These are phyloP conservation scores for Plasmodium yoelii DNA, from an alignment of 169 alveolate genomes.

Conservation along the genomic window DNA sequence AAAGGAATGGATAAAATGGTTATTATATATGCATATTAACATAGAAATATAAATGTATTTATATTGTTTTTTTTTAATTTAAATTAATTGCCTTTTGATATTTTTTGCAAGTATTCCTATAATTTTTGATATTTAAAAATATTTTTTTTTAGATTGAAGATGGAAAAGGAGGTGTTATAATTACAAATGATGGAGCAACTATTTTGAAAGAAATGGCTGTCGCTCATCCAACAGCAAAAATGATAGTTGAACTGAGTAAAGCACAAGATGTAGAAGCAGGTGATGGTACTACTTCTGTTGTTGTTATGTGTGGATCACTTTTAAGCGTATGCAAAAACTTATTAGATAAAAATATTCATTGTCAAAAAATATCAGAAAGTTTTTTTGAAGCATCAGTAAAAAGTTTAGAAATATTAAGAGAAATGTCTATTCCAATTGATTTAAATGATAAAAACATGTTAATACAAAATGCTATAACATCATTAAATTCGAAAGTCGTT, in stretches of 20 bases:
- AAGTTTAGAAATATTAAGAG: conserved; percentile 92
- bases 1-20: conserved; percentile 99
- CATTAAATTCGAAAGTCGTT: conserved; percentile 98
- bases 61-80: conserved; percentile 2
- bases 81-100: background rate
- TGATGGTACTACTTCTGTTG: conserved; percentile 99
- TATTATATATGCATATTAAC: background rate
- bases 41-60: background rate
- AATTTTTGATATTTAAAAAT: no score
- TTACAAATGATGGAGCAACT: conserved; percentile 99
- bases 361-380: conserved; percentile 97
- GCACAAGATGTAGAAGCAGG: conserved; percentile 99
- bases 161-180: conserved; percentile 97
- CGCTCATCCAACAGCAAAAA: conserved; percentile 98
- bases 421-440: conserved; percentile 94
- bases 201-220: conserved; percentile 96
- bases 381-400: conserved; percentile 92
- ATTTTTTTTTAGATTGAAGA: conserved; percentile 88
- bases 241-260: conserved; percentile 98
- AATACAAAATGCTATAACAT: conserved; percentile 95
- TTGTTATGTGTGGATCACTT: conserved; percentile 98
- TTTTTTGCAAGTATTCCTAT: background rate
- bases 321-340: conserved; percentile 95
- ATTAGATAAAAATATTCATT: conserved; percentile 97
- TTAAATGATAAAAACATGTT: conserved; percentile 95